Percentiles rank a stretch among this genome's conserved stretches.
Evolutionary conservation across 306 rosid genomes (phyloP).

Genomic region (Abrus pulchellus): DNA sequence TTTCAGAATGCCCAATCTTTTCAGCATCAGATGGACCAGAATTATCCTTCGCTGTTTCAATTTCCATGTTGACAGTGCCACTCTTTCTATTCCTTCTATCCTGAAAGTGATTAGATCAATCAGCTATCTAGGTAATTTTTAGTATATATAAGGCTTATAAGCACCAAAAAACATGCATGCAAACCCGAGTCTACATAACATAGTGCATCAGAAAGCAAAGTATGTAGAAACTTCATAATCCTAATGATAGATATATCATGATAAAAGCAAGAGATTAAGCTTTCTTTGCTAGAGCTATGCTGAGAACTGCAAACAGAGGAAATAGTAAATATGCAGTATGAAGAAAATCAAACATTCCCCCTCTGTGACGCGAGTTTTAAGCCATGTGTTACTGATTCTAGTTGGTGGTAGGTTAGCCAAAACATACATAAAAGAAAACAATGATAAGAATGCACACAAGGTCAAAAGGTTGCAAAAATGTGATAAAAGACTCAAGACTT

Average conservation of each 20-base stretch:
- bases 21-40: constrained; percentile 61
- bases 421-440: not conserved
- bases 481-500: constrained; percentile 12
- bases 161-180: constrained; percentile 7
- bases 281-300: not conserved
- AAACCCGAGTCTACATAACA: constrained; percentile 1
- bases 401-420: not conserved
- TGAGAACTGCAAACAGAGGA: not conserved
- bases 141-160: not conserved
- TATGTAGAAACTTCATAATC: constrained; percentile 7
- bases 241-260: not conserved
- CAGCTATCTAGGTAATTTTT: constrained; percentile 8
- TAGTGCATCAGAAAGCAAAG: not conserved
- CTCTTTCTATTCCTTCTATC: constrained; percentile 89
- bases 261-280: not conserved
- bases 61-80: constrained; percentile 76
- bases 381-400: not conserved
- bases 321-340: not conserved
- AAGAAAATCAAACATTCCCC: constrained; percentile 5
- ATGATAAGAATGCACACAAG: not conserved
- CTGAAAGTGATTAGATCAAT: constrained; percentile 56
- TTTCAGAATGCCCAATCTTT: constrained; percentile 56
- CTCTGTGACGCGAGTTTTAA: not conserved
- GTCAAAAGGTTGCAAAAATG: not conserved
- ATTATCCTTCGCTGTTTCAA: constrained; percentile 71